Percentiles rank a stretch among this genome's conserved stretches.
phyloP scores from a whole-genome alignment of 345 rosid species.

The Eucalyptus decipiens region DNA sequence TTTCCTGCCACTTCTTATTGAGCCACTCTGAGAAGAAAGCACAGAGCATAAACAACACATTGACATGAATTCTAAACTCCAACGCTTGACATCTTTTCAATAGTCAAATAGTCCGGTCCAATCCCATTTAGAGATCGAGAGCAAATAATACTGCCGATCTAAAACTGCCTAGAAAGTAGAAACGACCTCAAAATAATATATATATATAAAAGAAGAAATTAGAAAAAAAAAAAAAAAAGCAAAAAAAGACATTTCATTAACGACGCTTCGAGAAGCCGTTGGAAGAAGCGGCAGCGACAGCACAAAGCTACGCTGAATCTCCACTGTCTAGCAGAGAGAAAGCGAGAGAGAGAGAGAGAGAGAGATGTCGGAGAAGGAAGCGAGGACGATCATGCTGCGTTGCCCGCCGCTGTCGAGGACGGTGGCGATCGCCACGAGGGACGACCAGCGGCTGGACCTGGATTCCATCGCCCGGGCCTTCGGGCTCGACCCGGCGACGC shows the following conservation, averaged over 20 bases:
- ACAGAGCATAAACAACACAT: not conserved
- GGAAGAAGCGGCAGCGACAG: not conserved
- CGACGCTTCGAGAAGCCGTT: constrained; percentile 14
- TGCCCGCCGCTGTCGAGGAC: constrained; percentile 48
- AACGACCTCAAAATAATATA: not conserved
- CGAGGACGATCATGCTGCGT: constrained; percentile 35
- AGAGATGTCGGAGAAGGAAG: not conserved
- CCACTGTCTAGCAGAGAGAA: not conserved
- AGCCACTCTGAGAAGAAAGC: not conserved
- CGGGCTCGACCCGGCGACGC: constrained; percentile 58
- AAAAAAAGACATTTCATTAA: not conserved
- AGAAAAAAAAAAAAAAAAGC: fast-evolving
- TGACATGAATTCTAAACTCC: not conserved
- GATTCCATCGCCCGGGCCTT: constrained; percentile 52
- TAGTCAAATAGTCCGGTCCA: fast-evolving
- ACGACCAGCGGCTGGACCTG: constrained; percentile 55
- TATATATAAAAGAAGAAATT: not conserved
- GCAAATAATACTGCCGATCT: too few relatives aligned
- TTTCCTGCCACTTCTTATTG: too few relatives aligned
- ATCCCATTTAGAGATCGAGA: too few relatives aligned
- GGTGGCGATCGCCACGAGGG: constrained; percentile 25
- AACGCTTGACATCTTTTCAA: too few relatives aligned
- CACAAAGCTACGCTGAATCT: not conserved
- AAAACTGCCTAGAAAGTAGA: not conserved
- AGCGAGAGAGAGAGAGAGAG: not conserved